These are phyloP conservation scores for Artemisia annua DNA, from an alignment of 129 eudicot genomes.

Conservation along the genomic window DNA sequence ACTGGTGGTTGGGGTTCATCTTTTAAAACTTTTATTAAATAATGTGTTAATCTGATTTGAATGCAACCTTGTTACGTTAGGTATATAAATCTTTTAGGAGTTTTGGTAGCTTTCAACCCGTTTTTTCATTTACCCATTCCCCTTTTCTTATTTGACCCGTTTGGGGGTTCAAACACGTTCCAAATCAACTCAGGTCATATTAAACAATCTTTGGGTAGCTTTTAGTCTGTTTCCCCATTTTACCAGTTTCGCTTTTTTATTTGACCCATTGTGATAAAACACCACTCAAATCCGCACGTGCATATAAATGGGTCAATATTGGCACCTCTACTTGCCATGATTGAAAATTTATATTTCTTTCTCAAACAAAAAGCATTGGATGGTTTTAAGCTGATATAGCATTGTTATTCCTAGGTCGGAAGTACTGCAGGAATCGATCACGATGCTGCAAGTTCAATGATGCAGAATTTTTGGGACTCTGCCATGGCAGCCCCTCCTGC, in stretches of 20 bases:
- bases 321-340: neutral
- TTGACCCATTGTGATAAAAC: neutral
- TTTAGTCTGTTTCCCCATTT: no score
- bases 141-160: neutral
- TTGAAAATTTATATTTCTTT: neutral
- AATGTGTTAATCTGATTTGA: neutral
- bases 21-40: neutral
- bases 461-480: constrained; percentile 98
- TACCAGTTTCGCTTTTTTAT: neutral
- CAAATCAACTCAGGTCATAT: neutral
- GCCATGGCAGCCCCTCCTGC: constrained; percentile 76
- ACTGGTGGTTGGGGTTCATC: neutral
- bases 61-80: neutral
- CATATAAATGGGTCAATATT: neutral
- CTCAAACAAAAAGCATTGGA: neutral
- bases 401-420: constrained; percentile 53
- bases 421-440: constrained; percentile 66
- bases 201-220: neutral
- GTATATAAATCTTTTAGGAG: constrained; percentile 1
- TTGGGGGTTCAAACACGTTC: neutral
- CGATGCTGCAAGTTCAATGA: constrained; percentile 77
- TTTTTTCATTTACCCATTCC: neutral
- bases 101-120: no score
- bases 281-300: neutral
- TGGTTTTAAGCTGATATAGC: constrained; percentile 5